These are phyloP conservation scores for Narthecium ossifragum DNA, from an alignment of 106 monocot genomes.

Conservation along the genomic window DNA sequence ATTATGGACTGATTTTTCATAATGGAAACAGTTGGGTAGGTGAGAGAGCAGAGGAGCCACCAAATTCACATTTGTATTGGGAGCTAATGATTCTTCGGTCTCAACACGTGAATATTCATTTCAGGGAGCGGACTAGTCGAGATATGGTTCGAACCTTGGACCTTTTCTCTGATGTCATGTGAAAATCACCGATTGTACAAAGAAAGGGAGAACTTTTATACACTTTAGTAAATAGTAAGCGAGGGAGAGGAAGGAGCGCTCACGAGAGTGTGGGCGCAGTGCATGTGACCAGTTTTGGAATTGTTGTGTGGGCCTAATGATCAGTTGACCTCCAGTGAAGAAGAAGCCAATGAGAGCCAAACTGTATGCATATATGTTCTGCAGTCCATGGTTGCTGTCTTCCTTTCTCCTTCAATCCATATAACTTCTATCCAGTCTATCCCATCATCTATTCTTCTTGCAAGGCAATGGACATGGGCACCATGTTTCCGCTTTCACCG, in stretches of 20 bases:
- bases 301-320: neutral
- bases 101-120: no score
- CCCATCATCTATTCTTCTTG: no score
- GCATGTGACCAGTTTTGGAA: conserved; percentile 12
- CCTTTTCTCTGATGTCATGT: no score
- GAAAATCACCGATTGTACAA: no score
- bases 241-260: no score
- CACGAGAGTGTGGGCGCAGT: conserved; percentile 14
- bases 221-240: no score
- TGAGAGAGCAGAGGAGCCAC: no score
- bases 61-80: no score
- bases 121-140: no score
- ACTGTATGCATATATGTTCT: neutral
- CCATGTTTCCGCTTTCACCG: neutral
- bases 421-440: neutral
- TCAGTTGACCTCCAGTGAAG: conserved; percentile 1
- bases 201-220: no score
- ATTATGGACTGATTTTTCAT: neutral
- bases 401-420: neutral
- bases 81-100: no score
- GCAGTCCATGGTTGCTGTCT: neutral
- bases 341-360: neutral
- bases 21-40: neutral
- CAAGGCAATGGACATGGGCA: neutral
- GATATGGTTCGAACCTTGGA: no score